These are phyloP conservation scores for Seiridium cupressi DNA, from an alignment of 2,329 filamentous ascomycete genomes.

Conservation along the genomic window DNA sequence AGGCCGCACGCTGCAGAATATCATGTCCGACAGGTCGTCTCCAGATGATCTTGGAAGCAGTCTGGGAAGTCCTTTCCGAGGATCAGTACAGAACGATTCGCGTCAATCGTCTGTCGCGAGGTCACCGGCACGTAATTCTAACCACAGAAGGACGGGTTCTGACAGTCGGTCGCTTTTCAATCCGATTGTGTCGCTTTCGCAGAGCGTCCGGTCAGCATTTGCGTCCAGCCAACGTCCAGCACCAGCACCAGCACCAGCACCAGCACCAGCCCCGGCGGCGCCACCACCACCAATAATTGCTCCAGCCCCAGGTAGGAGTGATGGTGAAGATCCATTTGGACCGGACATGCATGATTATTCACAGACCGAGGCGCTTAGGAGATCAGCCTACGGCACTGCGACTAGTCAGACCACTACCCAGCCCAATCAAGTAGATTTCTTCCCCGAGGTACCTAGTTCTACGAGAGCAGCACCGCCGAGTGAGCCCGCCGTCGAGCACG, in stretches of 20 bases:
- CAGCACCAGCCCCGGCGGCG: neutral
- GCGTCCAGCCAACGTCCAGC: conserved; percentile 10
- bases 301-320: neutral
- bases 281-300: neutral
- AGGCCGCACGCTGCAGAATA: conserved; percentile 54
- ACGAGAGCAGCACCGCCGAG: conserved; percentile 15
- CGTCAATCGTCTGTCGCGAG: conserved; percentile 20
- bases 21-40: conserved; percentile 58
- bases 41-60: conserved; percentile 49
- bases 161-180: conserved; percentile 1
- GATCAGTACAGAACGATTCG: conserved; percentile 26
- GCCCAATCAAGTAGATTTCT: neutral
- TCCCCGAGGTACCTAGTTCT: conserved; percentile 15
- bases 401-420: conserved; percentile 2
- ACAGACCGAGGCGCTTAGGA: conserved; percentile 11
- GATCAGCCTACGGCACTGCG: conserved; percentile 6
- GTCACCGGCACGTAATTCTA: conserved; percentile 21
- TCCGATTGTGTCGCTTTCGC: conserved; percentile 14
- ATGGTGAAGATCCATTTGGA: conserved; percentile 16
- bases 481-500: conserved; percentile 9
- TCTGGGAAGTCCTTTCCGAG: conserved; percentile 55
- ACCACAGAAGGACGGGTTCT: neutral
- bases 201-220: conserved; percentile 17
- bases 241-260: conserved; percentile 5
- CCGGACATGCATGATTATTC: conserved; percentile 12